Conservation (phyloP, 106 monocot species). For the Hemerocallis citrina region DNA sequence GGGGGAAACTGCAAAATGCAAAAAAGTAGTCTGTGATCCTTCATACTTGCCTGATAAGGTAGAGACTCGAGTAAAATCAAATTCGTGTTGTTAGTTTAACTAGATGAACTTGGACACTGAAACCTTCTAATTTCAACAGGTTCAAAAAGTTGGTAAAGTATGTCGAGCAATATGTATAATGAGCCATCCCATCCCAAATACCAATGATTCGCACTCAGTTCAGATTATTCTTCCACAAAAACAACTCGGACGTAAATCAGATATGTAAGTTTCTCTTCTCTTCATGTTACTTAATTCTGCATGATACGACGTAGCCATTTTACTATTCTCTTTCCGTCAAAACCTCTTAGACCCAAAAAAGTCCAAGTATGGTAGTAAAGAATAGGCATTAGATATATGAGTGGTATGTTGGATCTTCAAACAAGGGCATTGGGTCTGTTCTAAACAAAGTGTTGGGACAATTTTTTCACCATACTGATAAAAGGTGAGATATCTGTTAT, state of each 20-base stretch:
- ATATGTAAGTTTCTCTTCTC: constrained; percentile 39
- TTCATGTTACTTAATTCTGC: background rate
- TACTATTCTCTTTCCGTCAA: too few species aligned
- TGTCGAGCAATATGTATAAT: constrained; percentile 77
- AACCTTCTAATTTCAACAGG: constrained; percentile 31
- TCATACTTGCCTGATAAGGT: constrained; percentile 76
- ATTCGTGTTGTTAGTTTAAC: background rate
- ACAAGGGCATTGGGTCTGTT: too few species aligned
- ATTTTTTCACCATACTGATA: too few species aligned
- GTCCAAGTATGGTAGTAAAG: too few species aligned
- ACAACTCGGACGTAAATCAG: constrained; percentile 64
- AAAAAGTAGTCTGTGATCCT: constrained; percentile 78
- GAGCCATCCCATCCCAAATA: constrained; percentile 72
- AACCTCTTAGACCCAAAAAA: too few species aligned
- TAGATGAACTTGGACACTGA: background rate
- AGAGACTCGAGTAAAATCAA: background rate
- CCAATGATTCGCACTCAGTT: constrained; percentile 65
- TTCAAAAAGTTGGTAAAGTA: constrained; percentile 67
- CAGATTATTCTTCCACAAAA: constrained; percentile 88
- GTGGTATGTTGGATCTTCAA: too few species aligned
- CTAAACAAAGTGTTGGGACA: too few species aligned
- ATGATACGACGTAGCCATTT: too few species aligned
- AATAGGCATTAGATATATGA: too few species aligned
- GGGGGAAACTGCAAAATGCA: constrained; percentile 68
- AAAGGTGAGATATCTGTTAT: too few species aligned